Evolutionary conservation across 2,329 filamentous ascomycete genomes (phyloP), one percentile per base, ranked within the genome.

Genomic region (Cladosporium oxysporum): DNA sequence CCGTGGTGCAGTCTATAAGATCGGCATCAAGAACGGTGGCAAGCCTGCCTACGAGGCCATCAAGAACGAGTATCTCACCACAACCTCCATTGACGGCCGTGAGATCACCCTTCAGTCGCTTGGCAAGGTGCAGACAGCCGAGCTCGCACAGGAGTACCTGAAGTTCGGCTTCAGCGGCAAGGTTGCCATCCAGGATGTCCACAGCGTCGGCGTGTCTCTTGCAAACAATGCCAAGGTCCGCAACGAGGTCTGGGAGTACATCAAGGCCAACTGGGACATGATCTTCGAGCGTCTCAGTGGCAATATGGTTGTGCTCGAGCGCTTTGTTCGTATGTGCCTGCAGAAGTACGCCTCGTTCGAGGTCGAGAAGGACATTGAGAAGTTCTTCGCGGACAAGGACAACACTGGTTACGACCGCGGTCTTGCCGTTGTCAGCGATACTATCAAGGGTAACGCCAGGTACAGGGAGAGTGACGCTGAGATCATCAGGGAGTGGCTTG

Each of bases 291-390:
- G 90, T 77, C 84, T 98, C 64, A 88, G 86, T 76, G 83, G 84
- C 50, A 97, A 97, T 80, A 91, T 92, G 69, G 90, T 97, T 33
- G 87, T 97, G 3, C 83, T 97, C 18, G 94, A 99, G 80, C 89
- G 94, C 58, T 97, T 96, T 80, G 81, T 99, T 72, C 89, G 91
- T 71, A 83, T 91, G 71, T 88, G 88, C 53, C 81, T 99, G 71
- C 87, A 87, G 73, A 91, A 91, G 75, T 98, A 96, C 76, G 87
- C 91, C 3, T 89, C 92, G 72, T 80, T 83, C 16, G 84, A 85
- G 69, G 84, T 87, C 18, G 85, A 92, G 68, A 83, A 88, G 69
- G 92, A 97, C 63, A 95, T 99, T 73, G 84, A 89, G 59, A 77
- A 80, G 2, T 99, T 99, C 84, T 99, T 98, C 83, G 84, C 86